Base-by-base conservation (phyloP, 148 eudicot genomes). In the Nepenthes gracilis region DNA sequence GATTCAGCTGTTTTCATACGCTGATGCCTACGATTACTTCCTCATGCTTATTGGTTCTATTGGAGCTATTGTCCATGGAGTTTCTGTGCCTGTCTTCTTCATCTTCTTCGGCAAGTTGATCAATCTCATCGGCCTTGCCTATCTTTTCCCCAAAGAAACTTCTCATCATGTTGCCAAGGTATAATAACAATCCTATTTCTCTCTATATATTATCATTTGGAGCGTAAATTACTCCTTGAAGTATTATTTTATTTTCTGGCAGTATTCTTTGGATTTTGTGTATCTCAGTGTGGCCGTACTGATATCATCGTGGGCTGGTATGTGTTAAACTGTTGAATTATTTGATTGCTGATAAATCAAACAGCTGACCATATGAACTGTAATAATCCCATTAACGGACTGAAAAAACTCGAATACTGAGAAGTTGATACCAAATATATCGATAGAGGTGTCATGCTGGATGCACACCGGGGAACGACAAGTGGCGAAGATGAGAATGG, bases 391-490 rank as follows among this genome's bases (percentile, higher is more conserved):
- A 23, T 23, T 23, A 23, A 23, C 23, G 23, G 23, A 23, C 23
- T 23, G 23, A 23, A 23, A 23, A 23, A 23, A 23, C 23, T 23
- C 23, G 23, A 23, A 23, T 23, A 23, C 23, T 23, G 0, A 23
- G 23, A 23, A 23, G 23, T 23, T 23, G 23, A 23, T 23, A 23
- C 0, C 23, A 23, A 23, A 23, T 23, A 23, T 23, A 33, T 55
- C 6, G 23, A 23, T 15, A 89, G 96, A 85, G 87, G 96, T 89
- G 78, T 87, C 83, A 33, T 83, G 85, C 74, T 92, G 98, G 98
- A 92, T 92, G 96, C 80, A 92, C 66, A 80, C 86, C 11, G 98
- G 98, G 23, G 98, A 92, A 64, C 78, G 98, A 36, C 98, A 92
- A 82, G 94, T 96, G 11, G 88, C 94, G 14, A 92, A 88, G 47